Base-by-base conservation (phyloP, 2,329 filamentous ascomycete species). In the Aspergillus sp. region DNA sequence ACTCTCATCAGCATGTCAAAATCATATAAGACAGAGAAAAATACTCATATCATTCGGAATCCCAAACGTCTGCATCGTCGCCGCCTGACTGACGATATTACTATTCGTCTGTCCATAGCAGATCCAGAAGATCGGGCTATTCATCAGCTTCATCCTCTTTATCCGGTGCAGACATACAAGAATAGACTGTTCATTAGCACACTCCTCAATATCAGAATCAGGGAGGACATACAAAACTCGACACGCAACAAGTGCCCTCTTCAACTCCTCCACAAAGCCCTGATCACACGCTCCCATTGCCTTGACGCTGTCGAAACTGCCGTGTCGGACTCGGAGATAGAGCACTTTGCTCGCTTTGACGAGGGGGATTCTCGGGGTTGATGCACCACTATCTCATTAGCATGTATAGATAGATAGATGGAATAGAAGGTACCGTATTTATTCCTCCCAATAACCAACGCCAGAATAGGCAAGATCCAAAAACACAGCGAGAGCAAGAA, bases 21-120 rank as follows among this genome's bases (percentile, higher is more conserved):
- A 89, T 76, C 47, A 88, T 82, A 75, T 82, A 75, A 48, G 88
- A 76, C 8, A 85, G 83, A 64, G 88, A 81, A 28, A 88, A 66
- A 62, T 86, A 86, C 60, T 75, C 37, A 88, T 68, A 57, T 89
- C 85, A 69, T 88, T 88, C 52, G 85, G 85, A 2, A 86, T 73
- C 28, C 83, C 82, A 56, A 82, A 70, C 4, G 81, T 75, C 44
- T 74, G 56, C 82, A 78, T 76, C 42, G 66, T 69, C 7, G 61
- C 64, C 37, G 72, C 73, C 61, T 86, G 83, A 7, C 79, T 78
- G 47, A 48, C 36, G 29, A 48, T 39, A 19, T 48, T 48, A 9
- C 33, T 48, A 9, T 30, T 12, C 27, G 35, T 30, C 11, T 48
- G 45, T 5, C 27, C 27, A 27, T 38, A 48, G 35, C 31, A 34